Evolutionary conservation across 1,284 basidiomycete species (phyloP).

Genomic region (Trichosporon coremiiforme): DNA sequence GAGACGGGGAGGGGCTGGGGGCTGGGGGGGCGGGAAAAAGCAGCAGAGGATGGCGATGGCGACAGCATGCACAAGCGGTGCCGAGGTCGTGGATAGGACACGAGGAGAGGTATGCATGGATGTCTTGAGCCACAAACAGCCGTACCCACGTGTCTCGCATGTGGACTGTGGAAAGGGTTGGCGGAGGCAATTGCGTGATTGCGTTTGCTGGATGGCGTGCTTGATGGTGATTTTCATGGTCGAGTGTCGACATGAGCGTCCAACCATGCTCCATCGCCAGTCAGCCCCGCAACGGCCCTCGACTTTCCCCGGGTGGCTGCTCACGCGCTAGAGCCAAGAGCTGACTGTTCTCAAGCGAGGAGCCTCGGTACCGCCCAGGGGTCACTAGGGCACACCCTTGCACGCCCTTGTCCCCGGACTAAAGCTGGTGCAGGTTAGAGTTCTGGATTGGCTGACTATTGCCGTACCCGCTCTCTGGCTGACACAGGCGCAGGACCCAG

Average conservation of each 20-base stretch:
- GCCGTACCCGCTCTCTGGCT: neutral
- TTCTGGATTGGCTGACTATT: neutral
- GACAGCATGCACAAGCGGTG: neutral
- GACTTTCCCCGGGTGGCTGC: neutral
- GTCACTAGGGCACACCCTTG: neutral
- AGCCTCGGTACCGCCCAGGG: neutral
- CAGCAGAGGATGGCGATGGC: neutral
- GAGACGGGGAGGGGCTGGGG: neutral
- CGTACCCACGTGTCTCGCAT: neutral
- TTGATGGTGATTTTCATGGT: slow-evolving; percentile 1
- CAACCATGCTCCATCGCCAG: slow-evolving; percentile 1
- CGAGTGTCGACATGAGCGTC: neutral
- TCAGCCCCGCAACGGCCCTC: no score
- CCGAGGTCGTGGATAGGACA: neutral
- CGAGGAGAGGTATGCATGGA: neutral
- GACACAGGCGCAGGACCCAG: neutral
- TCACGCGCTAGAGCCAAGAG: neutral
- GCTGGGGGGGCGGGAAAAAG: neutral
- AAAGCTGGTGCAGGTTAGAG: neutral
- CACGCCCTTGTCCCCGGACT: neutral
- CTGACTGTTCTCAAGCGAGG: no score
- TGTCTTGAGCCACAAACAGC: neutral
- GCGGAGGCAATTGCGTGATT: slow-evolving; percentile 17
- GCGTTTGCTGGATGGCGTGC: neutral
- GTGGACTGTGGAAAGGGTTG: neutral